Conservation (phyloP, 768 basidiomycete species). For the Cystofilobasidium bisporidii region DNA sequence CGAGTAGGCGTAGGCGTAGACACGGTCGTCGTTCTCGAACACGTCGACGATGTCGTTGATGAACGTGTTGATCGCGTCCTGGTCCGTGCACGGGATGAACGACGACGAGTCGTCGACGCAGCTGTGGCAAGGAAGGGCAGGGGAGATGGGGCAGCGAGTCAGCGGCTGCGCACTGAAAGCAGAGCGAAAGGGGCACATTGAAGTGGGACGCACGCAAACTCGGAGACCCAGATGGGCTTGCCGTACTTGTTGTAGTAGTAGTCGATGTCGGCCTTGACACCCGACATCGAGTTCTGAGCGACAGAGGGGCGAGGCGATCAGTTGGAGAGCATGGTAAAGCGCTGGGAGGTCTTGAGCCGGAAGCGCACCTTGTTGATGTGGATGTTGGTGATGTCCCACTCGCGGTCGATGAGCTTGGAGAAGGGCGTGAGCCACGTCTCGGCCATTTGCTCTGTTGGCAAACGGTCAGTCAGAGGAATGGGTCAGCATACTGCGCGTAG, state of each 20-base stretch:
- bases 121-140: neutral
- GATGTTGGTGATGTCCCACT: conserved; percentile 32
- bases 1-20: conserved; percentile 39
- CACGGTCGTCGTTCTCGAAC: conserved; percentile 32
- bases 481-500: neutral
- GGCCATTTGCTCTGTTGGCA: conserved; percentile 35
- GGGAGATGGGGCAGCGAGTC: neutral
- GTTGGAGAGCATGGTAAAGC: no score
- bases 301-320: no score
- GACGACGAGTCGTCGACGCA: conserved; percentile 32
- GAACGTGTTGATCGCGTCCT: conserved; percentile 38
- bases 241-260: conserved; percentile 28
- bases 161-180: neutral
- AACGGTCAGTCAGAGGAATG: neutral
- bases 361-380: conserved; percentile 31
- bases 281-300: conserved; percentile 37
- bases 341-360: no score
- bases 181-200: neutral
- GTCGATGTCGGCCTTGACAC: conserved; percentile 35
- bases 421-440: conserved; percentile 39
- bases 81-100: conserved; percentile 39
- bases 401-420: conserved; percentile 28
- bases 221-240: conserved; percentile 25
- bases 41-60: conserved; percentile 40
- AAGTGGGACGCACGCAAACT: conserved; percentile 28